Conservation (phyloP, 2,329 filamentous ascomycete genomes). For the Penicillium corylophilum region DNA sequence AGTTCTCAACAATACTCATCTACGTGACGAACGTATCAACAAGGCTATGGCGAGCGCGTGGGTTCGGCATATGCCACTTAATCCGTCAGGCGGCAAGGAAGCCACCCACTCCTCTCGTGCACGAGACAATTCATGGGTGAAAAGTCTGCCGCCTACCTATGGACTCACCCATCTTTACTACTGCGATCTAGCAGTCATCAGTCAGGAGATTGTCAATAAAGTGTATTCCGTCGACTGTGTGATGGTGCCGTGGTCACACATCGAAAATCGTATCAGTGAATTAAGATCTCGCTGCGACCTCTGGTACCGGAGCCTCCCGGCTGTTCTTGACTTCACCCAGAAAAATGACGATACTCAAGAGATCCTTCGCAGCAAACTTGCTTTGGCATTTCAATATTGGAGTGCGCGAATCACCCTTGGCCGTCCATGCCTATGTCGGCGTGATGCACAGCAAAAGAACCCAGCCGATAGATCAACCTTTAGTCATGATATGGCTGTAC, state of each 20-base stretch:
- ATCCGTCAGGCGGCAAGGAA: slow-evolving; percentile 30
- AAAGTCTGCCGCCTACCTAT: slow-evolving; percentile 32
- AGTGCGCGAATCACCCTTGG: slow-evolving; percentile 46
- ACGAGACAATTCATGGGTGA: slow-evolving; percentile 37
- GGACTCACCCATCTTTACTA: slow-evolving; percentile 41
- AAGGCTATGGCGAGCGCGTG: slow-evolving; percentile 30
- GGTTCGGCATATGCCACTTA: slow-evolving; percentile 33
- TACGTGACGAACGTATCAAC: slow-evolving; percentile 36
- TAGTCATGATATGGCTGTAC: slow-evolving; percentile 40
- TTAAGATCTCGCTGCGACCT: slow-evolving; percentile 39
- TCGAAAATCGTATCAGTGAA: slow-evolving; percentile 41
- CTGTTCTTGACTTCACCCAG: slow-evolving; percentile 37
- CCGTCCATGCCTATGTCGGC: slow-evolving; percentile 48
- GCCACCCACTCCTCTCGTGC: slow-evolving; percentile 20
- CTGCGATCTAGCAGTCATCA: slow-evolving; percentile 41
- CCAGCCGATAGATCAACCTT: slow-evolving; percentile 29
- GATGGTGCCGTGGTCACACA: slow-evolving; percentile 40
- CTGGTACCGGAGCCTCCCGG: slow-evolving; percentile 40
- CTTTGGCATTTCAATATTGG: slow-evolving; percentile 46
- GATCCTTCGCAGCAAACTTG: slow-evolving; percentile 39
- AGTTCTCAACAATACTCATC: slow-evolving; percentile 30
- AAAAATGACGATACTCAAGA: slow-evolving; percentile 35
- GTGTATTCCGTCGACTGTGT: slow-evolving; percentile 44
- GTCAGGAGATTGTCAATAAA: slow-evolving; percentile 42
- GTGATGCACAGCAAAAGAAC: slow-evolving; percentile 35